Base-by-base conservation (phyloP, 148 eudicot genomes). In the Limonium bicolor region DNA sequence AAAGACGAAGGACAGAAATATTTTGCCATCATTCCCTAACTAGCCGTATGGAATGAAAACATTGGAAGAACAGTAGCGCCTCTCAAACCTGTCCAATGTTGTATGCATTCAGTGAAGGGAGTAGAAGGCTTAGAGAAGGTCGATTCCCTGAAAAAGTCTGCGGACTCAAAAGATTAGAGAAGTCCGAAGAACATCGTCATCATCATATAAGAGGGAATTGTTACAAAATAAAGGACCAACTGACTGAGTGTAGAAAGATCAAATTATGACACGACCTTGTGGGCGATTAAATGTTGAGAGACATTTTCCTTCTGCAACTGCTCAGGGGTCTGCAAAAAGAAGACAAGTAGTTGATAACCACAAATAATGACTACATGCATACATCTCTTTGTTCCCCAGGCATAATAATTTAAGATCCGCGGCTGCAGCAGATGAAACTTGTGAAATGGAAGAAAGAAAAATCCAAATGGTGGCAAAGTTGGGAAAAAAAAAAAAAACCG, bases 121-220 rank as follows among this genome's bases (percentile, higher is more conserved):
- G 95, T 41, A 90, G 76, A 59, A 90, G 72, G 66, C 99, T 80
- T 53, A 90, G 34, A 42, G 99, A 90, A 42, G 99, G 99, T 30
- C 99, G 95, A 67, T 90, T 90, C 44, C 99, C 99, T 6, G 88
- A 52, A 69, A 90, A 90, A 33, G 93, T 90, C 97, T 90, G 87
- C 36, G 44, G 36, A 59, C 51, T n/a, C n/a, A n/a, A n/a, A n/a
- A n/a, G n/a, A n/a, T n/a, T n/a, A n/a, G n/a, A n/a, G n/a, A n/a
- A n/a, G n/a, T n/a, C n/a, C n/a, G n/a, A n/a, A n/a, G n/a, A n/a
- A n/a, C n/a, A n/a, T n/a, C n/a, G n/a, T n/a, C n/a, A n/a, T n/a
- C n/a, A n/a, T n/a, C n/a, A n/a, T n/a, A n/a, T n/a, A n/a, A n/a
- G n/a, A n/a, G n/a, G n/a, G n/a, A n/a, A n/a, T n/a, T n/a, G n/a